Percentiles rank a stretch among this genome's conserved stretches.
Evolutionary conservation across 2,329 filamentous ascomycete species (phyloP).

Genomic region (Neurospora sp.): DNA sequence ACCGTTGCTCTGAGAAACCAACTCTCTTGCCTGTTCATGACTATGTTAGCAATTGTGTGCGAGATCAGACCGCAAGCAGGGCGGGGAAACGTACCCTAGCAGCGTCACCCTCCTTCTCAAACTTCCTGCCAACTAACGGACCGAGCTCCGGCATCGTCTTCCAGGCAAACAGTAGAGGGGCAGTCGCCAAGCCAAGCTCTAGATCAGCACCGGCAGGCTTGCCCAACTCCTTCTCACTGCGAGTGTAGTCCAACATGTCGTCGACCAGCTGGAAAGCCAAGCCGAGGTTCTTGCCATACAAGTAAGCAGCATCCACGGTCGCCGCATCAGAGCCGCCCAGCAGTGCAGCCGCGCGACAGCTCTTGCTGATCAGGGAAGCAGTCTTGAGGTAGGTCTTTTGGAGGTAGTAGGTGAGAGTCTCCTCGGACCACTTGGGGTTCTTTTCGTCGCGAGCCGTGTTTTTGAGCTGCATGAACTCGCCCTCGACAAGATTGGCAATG

Average conservation of each 20-base stretch:
- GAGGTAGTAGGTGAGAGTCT: slow-evolving; percentile 85
- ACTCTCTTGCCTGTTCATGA: slow-evolving; percentile 61
- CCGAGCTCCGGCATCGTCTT: slow-evolving; percentile 78
- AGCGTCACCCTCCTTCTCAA: slow-evolving; percentile 74
- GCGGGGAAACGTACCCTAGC: slow-evolving; percentile 51
- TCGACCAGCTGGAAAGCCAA: slow-evolving; percentile 96
- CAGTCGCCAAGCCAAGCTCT: slow-evolving; percentile 86
- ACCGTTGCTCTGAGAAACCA: slow-evolving; percentile 76
- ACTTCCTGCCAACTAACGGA: slow-evolving; percentile 83
- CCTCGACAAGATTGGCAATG: slow-evolving; percentile 94
- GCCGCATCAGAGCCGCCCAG: slow-evolving; percentile 65
- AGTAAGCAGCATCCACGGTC: slow-evolving; percentile 84
- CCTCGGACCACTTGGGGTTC: slow-evolving; percentile 76
- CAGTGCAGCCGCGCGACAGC: slow-evolving; percentile 80
- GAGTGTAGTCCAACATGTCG: slow-evolving; percentile 95
- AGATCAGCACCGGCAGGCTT: slow-evolving; percentile 94
- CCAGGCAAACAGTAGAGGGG: slow-evolving; percentile 92
- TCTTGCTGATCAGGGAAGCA: slow-evolving; percentile 91
- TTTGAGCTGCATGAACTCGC: slow-evolving; percentile 99
- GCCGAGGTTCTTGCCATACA: slow-evolving; percentile 87
- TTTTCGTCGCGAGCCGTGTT: slow-evolving; percentile 86
- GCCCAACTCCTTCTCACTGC: slow-evolving; percentile 73
- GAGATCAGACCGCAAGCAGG: not conserved
- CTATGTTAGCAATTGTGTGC: slow-evolving; percentile 10
- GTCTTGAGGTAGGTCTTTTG: slow-evolving; percentile 99